Base-by-base conservation (phyloP, 805 yeast genomes). In the Saccharomycopsis sp. region DNA sequence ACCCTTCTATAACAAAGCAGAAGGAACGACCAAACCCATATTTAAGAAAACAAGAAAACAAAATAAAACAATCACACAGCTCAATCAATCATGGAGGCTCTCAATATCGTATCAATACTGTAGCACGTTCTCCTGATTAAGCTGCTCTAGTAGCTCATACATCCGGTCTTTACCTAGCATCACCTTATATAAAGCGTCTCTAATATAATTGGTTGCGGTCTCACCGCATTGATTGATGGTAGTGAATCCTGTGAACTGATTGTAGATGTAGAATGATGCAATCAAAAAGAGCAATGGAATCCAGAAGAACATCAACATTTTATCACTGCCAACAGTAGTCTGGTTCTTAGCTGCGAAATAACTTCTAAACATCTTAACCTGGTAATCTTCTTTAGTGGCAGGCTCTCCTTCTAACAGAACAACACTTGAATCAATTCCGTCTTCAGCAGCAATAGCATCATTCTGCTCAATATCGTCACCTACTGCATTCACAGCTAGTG, bases 251-350 rank as follows among this genome's bases (percentile, higher is more conserved):
- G 54, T 17, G 29, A 73, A 68, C 47, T 67, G 71, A 58, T 68
- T 68, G 29, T 74, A 62, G 2, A 79, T 69, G 56, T 79, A 74
- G 64, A 78, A 75, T 3, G 83, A 72, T 2, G 83, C 73, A 17
- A 85, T 70, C 35, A 88, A 68, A 20, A 85, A 64, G 56, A 89
- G 72, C 44, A 88, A 78, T 14, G 97, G 97, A 59, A 91, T 72
- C 97, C 97, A 92, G 78, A 92, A 91, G 69, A 92, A 89, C 61
- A 89, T 73, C 63, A 92, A 76, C 89, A 90, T 86, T 67, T 82
- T 86, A 71, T 92, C 97, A 66, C 89, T 87, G 65, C 72, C 73
- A 59, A 80, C 73, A 55, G 75, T 77, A 64, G 74, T 75, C 60
- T 75, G 75, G 61, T 76, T 62, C 58, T 64, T 68, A 20, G 59